Conservation (phyloP, 495 filamentous ascomycete species). For the Neurospora intermedia region DNA sequence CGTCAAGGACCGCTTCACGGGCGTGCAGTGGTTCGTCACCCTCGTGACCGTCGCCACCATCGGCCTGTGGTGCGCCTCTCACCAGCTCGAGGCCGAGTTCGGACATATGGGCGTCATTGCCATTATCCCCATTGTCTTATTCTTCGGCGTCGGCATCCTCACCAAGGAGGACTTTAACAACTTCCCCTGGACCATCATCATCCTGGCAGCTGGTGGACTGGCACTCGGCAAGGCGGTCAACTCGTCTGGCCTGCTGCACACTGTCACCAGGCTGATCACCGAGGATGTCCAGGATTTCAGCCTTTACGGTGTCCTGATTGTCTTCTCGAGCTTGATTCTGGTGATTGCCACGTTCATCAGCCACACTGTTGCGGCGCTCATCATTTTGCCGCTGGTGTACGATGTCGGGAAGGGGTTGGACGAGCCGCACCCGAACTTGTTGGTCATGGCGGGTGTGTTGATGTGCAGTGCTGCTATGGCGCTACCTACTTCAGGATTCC, state of each 20-base stretch:
- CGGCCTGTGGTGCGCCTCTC: slow-evolving; percentile 79
- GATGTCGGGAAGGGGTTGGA: slow-evolving; percentile 75
- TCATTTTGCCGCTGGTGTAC: slow-evolving; percentile 83
- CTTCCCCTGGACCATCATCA: slow-evolving; percentile 99
- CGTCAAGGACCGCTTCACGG: slow-evolving; percentile 77
- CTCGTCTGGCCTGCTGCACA: slow-evolving; percentile 84
- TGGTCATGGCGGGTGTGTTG: slow-evolving; percentile 71
- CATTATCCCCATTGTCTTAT: slow-evolving; percentile 88
- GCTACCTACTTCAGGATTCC: slow-evolving; percentile 90
- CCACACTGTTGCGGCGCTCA: slow-evolving; percentile 92
- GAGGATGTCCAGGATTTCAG: slow-evolving; percentile 62
- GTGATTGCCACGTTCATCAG: slow-evolving; percentile 97
- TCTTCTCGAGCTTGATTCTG: slow-evolving; percentile 76
- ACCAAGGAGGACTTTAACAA: slow-evolving; percentile 99
- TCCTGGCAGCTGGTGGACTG: slow-evolving; percentile 87
- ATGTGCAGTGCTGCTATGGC: slow-evolving; percentile 73
- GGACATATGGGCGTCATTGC: slow-evolving; percentile 98
- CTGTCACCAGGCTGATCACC: slow-evolving; percentile 69
- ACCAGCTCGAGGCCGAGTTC: slow-evolving; percentile 77
- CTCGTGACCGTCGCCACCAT: slow-evolving; percentile 81
- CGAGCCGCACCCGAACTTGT: slow-evolving; percentile 82
- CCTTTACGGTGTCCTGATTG: slow-evolving; percentile 76
- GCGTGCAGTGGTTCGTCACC: slow-evolving; percentile 87
- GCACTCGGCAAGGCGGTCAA: slow-evolving; percentile 92
- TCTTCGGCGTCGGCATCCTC: slow-evolving; percentile 94